These are phyloP conservation scores for Phialophora chinensis DNA, from an alignment of 2,329 filamentous ascomycete genomes.

Conservation along the genomic window DNA sequence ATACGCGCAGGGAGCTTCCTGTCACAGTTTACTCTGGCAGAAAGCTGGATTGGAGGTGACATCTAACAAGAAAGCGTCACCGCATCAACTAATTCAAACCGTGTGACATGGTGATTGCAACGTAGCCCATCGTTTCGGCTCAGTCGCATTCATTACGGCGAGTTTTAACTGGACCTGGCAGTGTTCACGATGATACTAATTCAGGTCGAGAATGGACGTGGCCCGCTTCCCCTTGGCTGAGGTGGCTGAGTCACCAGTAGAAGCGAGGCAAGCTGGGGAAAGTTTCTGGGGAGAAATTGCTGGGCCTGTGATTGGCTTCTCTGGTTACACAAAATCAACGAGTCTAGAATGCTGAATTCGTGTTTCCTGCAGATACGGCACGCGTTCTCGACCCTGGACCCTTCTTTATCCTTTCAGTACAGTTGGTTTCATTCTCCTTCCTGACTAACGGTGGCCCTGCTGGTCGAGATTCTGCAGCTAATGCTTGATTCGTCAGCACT, in stretches of 20 bases:
- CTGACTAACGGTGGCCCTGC: too few species aligned
- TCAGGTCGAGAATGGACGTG: not conserved
- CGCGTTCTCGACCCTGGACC: not conserved
- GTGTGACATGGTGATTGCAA: slow-evolving; percentile 59
- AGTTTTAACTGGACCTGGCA: not conserved
- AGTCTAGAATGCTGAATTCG: not conserved
- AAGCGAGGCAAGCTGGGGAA: not conserved
- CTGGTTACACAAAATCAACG: not conserved
- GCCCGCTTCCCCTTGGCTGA: not conserved
- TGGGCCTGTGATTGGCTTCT: not conserved
- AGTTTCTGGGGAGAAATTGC: not conserved
- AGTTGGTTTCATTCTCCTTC: too few species aligned
- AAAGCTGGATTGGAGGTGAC: slow-evolving; percentile 61
- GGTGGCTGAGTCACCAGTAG: not conserved
- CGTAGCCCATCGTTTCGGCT: slow-evolving; percentile 24
- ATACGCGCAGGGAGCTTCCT: slow-evolving; percentile 59
- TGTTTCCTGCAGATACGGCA: not conserved
- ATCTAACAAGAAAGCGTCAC: slow-evolving; percentile 63
- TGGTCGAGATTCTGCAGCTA: too few species aligned
- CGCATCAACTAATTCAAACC: slow-evolving; percentile 60
- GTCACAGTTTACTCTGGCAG: slow-evolving; percentile 62
- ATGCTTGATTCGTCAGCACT: too few species aligned
- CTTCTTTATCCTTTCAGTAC: not conserved
- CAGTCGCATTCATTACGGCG: not conserved
- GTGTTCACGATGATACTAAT: not conserved